Percentiles rank a stretch among this genome's conserved stretches.
Evolutionary conservation across 768 basidiomycete genomes (phyloP).

Genomic region (Rhodotorula sphaerocarpa): DNA sequence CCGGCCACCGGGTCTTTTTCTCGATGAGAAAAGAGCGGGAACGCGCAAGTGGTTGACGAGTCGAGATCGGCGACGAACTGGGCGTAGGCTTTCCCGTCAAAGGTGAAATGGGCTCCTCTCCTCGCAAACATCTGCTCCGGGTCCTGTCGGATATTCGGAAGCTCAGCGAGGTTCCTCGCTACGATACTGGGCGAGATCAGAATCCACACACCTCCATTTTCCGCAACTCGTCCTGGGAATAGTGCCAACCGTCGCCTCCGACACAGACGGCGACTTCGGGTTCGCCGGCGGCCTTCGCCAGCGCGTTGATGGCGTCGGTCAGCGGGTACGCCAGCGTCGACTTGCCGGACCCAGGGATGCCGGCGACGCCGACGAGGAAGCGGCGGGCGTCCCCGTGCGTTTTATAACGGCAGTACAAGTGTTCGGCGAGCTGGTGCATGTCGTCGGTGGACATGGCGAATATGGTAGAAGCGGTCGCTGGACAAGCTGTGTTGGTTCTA

Average conservation of each 20-base stretch:
- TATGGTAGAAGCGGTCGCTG: too few species aligned
- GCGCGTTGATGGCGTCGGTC: slow-evolving; percentile 51
- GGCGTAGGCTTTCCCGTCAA: slow-evolving; percentile 66
- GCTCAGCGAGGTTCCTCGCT: too few species aligned
- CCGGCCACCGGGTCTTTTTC: slow-evolving; percentile 68
- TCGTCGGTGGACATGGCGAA: too few species aligned
- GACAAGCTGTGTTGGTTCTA: too few species aligned
- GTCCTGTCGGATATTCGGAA: slow-evolving; percentile 44
- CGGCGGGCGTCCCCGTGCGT: too few species aligned
- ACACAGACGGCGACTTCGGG: slow-evolving; percentile 55
- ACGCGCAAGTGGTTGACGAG: slow-evolving; percentile 47
- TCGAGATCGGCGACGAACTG: slow-evolving; percentile 56
- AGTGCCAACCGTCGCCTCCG: slow-evolving; percentile 87
- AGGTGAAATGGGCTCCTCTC: slow-evolving; percentile 85
- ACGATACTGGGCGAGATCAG: too few species aligned
- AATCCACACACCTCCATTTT: too few species aligned
- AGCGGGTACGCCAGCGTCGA: slow-evolving; percentile 62
- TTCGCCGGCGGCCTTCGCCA: slow-evolving; percentile 37
- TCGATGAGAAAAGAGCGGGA: slow-evolving; percentile 79
- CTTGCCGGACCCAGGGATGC: slow-evolving; percentile 81
- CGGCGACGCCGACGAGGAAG: background rate
- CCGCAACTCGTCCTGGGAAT: slow-evolving; percentile 53
- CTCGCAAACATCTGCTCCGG: slow-evolving; percentile 67
- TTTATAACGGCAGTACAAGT: too few species aligned
- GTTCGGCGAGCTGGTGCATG: too few species aligned